Evolutionary conservation across 345 rosid genomes (phyloP), one percentile per base, ranked within the genome.

Genomic region (Carallia brachiata): DNA sequence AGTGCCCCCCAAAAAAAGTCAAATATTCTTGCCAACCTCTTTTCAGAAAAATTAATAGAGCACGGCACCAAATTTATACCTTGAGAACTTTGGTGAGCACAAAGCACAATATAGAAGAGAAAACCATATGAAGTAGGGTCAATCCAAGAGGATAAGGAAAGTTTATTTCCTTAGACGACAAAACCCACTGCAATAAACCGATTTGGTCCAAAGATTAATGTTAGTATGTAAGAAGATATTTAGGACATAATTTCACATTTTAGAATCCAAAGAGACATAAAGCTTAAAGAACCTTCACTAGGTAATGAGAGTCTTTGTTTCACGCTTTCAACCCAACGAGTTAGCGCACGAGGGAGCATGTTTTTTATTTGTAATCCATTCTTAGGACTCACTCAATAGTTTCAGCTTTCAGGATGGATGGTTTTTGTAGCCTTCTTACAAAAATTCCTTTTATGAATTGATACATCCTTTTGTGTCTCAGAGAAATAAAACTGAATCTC

Each of bases 141-240:
- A 94, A 84, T 40, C 92, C 97, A 73, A 94, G 98, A 55, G 97
- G 98, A 76, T 90, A 91, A 67, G 98, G 97, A 62, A 94, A 94
- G 76, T 94, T 94, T 4, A 94, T 90, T 80, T 94, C 98, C 86
- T 90, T 90, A 19, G 98, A 94, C 72, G 98, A 94, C 81, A 94
- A 81, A 73, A 91, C 96, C 97, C 96, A 94, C 97, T 94, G 93
- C 90, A 81, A 6, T 23, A 61, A 50, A 23, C 68, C 60, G 66
- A 73, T 70, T 63, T 16, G 32, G 63, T 40, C 28, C 31, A 28
- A 47, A 18, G 59, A 58, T 28, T 27, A 28, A 32, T 2, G 36
- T 47, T 69, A n/a, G 63, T 37, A 36, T 50, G 31, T 32, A 37
- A 18, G 52, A 6, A 9, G 53, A 19, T 40, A 62, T 23, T 15